These are phyloP conservation scores for Hygrocybe coccinea DNA, from an alignment of 768 basidiomycete genomes.

Conservation along the genomic window DNA sequence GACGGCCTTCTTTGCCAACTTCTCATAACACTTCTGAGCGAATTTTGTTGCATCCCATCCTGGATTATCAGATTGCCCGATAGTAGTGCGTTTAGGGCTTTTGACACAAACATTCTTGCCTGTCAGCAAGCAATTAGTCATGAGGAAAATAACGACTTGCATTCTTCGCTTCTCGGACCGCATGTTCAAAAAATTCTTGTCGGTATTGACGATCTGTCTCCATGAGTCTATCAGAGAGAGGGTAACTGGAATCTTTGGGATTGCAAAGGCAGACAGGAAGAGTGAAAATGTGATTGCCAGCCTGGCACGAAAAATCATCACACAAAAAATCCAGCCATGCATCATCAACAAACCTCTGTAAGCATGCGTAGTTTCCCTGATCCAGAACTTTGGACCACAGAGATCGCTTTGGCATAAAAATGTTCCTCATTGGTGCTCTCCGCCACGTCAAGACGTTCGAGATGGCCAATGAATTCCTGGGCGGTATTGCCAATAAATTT, in stretches of 20 bases:
- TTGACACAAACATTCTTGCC: neutral
- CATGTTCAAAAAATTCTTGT: neutral
- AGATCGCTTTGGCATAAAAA: constrained; percentile 11
- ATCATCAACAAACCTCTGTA: constrained; percentile 11
- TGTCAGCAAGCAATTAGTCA: neutral
- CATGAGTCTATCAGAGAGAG: constrained; percentile 10
- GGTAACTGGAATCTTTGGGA: constrained; percentile 8
- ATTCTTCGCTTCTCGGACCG: neutral
- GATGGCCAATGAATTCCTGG: neutral
- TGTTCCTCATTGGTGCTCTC: neutral
- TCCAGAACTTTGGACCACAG: constrained; percentile 18
- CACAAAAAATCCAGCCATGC: neutral
- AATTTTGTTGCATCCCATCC: neutral
- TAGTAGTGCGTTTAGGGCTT: neutral
- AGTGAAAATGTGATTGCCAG: constrained; percentile 12
- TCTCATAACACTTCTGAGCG: neutral
- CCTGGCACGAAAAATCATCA: constrained; percentile 6
- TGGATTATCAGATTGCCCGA: neutral
- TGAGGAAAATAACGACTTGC: constrained; percentile 1
- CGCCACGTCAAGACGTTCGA: neutral
- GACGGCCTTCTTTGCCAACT: neutral
- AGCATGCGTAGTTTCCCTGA: constrained; percentile 18
- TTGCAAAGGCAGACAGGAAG: constrained; percentile 17
- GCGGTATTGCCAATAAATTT: neutral
- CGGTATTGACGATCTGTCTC: constrained; percentile 1